Evolutionary conservation across 2,329 filamentous ascomycete genomes (phyloP).

Genomic region (Botrytis paeoniae): DNA sequence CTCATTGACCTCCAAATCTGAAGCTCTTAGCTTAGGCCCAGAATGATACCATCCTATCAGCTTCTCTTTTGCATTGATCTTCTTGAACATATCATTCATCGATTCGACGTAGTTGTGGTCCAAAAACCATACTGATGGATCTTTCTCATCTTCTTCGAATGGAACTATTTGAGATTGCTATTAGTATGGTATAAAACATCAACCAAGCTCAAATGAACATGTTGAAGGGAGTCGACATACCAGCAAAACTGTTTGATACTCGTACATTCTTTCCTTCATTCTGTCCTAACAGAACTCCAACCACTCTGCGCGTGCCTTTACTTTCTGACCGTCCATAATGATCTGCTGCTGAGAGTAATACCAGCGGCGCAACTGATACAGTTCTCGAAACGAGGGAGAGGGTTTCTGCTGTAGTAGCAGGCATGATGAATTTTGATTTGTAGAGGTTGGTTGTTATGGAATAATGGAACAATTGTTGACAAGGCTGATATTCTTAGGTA

Average conservation of each 20-base stretch:
- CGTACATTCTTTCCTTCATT: slow-evolving; percentile 95
- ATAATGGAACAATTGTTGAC: slow-evolving; percentile 20
- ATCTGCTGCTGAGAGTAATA: slow-evolving; percentile 96
- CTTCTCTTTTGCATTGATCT: slow-evolving; percentile 98
- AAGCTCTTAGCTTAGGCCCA: slow-evolving; percentile 91
- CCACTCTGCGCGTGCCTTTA: slow-evolving; percentile 83
- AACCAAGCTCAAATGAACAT: too few relatives aligned
- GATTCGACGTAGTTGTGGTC: slow-evolving; percentile 99
- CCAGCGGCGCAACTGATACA: slow-evolving; percentile 95
- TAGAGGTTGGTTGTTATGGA: slow-evolving; percentile 20
- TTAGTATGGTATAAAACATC: slow-evolving; percentile 26
- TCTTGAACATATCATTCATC: slow-evolving; percentile 99
- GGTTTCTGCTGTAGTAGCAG: slow-evolving; percentile 93
- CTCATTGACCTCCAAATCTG: slow-evolving; percentile 98
- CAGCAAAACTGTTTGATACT: slow-evolving; percentile 98
- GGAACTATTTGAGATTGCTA: slow-evolving; percentile 60
- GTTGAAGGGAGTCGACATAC: slow-evolving; percentile 48
- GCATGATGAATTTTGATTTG: slow-evolving; percentile 60
- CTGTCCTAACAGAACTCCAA: slow-evolving; percentile 90
- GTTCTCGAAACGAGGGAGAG: slow-evolving; percentile 90
- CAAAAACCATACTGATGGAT: slow-evolving; percentile 97
- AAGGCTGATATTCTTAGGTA: slow-evolving; percentile 20
- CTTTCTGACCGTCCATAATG: slow-evolving; percentile 87
- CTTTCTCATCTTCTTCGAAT: slow-evolving; percentile 98
- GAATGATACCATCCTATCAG: slow-evolving; percentile 99